Evolutionary conservation across 345 rosid genomes (phyloP).

Genomic region (Brassica cretica): DNA sequence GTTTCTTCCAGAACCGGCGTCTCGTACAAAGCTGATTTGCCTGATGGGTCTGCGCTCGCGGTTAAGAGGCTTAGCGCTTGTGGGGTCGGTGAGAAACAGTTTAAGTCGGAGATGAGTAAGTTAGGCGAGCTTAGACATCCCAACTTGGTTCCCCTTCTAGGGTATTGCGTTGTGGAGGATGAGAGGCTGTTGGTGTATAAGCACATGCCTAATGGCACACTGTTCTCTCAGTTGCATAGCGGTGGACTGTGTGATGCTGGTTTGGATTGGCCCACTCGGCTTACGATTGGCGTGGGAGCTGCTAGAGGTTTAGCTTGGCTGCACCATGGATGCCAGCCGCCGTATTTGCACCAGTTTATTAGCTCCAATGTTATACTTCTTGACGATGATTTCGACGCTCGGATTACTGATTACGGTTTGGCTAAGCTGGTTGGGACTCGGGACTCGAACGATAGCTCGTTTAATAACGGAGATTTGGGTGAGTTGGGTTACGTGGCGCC

Average conservation of each 20-base stretch:
- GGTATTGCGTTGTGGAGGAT: constrained; percentile 58
- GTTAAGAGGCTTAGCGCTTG: constrained; percentile 58
- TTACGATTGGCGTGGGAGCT: constrained; percentile 55
- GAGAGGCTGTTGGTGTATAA: constrained; percentile 59
- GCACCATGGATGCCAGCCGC: constrained; percentile 67
- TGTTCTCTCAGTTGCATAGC: constrained; percentile 51
- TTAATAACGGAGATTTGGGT: constrained; percentile 39
- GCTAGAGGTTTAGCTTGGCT: constrained; percentile 72
- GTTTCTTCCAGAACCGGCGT: constrained; percentile 57
- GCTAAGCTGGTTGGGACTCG: constrained; percentile 51
- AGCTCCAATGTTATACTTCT: constrained; percentile 61
- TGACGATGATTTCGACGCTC: constrained; percentile 64
- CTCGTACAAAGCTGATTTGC: constrained; percentile 52
- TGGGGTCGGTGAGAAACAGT: constrained; percentile 57
- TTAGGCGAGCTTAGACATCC: constrained; percentile 70
- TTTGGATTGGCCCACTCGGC: constrained; percentile 60
- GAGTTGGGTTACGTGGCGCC: constrained; percentile 44
- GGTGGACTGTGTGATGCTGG: constrained; percentile 33
- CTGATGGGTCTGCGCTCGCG: constrained; percentile 63
- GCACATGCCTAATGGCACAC: constrained; percentile 57
- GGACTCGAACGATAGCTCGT: constrained; percentile 45
- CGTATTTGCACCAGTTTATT: constrained; percentile 52
- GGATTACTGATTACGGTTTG: constrained; percentile 57
- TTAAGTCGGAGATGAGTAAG: constrained; percentile 60
- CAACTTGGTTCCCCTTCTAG: constrained; percentile 67